Evolutionary conservation across 2,329 filamentous ascomycete species (phyloP).

Genomic region (Zymoseptoria pseudotritici): DNA sequence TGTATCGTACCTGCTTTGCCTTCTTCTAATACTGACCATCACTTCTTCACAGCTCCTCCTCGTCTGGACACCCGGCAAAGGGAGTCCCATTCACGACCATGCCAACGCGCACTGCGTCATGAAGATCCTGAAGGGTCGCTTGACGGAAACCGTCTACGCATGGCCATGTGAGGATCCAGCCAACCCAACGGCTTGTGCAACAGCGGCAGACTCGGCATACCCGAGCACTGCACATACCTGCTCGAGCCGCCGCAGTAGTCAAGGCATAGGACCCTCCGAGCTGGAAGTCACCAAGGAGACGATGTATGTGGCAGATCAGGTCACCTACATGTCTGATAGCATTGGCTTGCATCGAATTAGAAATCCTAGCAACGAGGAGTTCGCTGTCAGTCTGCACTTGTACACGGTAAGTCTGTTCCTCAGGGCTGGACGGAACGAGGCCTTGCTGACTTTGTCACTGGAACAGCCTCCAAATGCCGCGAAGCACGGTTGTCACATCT

Average conservation of each 20-base stretch:
- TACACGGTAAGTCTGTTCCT: slow-evolving; percentile 38
- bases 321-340: slow-evolving; percentile 86
- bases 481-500: slow-evolving; percentile 72
- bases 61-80: slow-evolving; percentile 80
- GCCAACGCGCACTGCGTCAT: slow-evolving; percentile 82
- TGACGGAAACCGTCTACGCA: slow-evolving; percentile 75
- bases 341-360: slow-evolving; percentile 77
- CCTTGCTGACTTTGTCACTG: slow-evolving; percentile 18
- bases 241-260: slow-evolving; percentile 30
- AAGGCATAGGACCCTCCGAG: slow-evolving; percentile 32
- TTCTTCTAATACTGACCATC: background rate
- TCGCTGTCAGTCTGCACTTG: slow-evolving; percentile 74
- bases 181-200: slow-evolving; percentile 23
- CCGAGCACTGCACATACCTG: slow-evolving; percentile 25
- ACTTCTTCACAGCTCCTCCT: slow-evolving; percentile 59
- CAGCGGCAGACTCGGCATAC: slow-evolving; percentile 20
- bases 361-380: slow-evolving; percentile 63
- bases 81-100: slow-evolving; percentile 75
- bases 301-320: slow-evolving; percentile 61
- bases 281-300: slow-evolving; percentile 39
- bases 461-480: slow-evolving; percentile 85
- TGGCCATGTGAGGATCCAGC: slow-evolving; percentile 51
- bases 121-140: slow-evolving; percentile 70
- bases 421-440: background rate
- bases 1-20: too few species aligned